Base-by-base conservation (phyloP, 768 basidiomycete genomes). In the Lyophyllum semitale region DNA sequence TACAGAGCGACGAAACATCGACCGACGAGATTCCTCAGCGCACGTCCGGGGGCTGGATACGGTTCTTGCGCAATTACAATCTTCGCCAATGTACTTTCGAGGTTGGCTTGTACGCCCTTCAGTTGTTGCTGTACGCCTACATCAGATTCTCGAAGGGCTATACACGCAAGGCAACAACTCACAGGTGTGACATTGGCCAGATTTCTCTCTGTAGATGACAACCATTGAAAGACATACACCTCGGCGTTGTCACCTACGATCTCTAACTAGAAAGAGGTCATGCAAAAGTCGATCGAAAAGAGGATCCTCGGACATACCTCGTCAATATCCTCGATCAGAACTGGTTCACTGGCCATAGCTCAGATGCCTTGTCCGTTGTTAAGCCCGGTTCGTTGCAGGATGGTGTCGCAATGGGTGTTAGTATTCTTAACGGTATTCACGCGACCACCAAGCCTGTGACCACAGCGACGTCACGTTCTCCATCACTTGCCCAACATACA, bases 21-120 rank as follows among this genome's bases (percentile, higher is more conserved):
- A 8, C 89, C 84, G 44, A 89, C 83, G 4, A 93, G 76, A 54
- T 89, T 87, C 37, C 96, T 83, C 40, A 94, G 73, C 2, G 93
- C 92, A 9, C 95, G 87, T 41, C 96, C 96, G 1, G 96, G 95
- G 26, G 80, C 70, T n/a, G 95, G 92, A 61, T 86, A 89, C 11
- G 78, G 79, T 7, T 84, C 76, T 0, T 83, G 74, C 2, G 84
- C 84, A 15, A 84, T 76, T 18, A 93, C 73, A 46, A 93, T 74
- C 62, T 88, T 89, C 58, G 92, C 71, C 37, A 95, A 71, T 0
- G 77, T 75, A 7, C 78, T 74, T 63, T 92, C 89, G 5, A 94
- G 66, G 12, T 75, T 75, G 0, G 78, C 54, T 66, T 95, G 93
- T 3, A 74, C 69, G 0, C 79, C 63, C 67, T 91, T 93, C 43